These are phyloP conservation scores for Paecilomyces variotii DNA, from an alignment of 2,329 filamentous ascomycete species.

Conservation along the genomic window DNA sequence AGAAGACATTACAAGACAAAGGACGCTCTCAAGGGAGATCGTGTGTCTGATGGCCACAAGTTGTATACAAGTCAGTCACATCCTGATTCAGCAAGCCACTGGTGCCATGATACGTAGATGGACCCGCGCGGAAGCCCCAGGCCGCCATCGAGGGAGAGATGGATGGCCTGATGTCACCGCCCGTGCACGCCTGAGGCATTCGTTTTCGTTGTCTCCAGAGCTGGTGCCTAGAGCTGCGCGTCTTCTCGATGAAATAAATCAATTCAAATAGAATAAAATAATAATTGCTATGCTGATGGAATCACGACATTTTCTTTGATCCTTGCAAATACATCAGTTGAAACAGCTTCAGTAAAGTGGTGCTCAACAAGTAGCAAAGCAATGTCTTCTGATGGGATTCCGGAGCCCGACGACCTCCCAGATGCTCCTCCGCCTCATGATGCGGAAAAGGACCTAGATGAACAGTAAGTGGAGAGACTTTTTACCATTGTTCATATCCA, in stretches of 20 bases:
- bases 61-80: not conserved
- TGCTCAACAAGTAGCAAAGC: not conserved
- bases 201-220: too few relatives aligned
- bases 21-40: not conserved
- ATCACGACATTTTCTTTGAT: not conserved
- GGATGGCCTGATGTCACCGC: conserved; percentile 1
- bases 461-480: conserved; percentile 31
- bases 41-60: not conserved
- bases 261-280: too few relatives aligned
- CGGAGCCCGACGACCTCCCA: conserved; percentile 2
- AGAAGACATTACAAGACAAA: conserved; percentile 25
- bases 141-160: too few relatives aligned
- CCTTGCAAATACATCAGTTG: not conserved
- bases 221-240: not conserved
- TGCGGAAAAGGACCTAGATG: conserved; percentile 41
- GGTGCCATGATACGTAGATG: not conserved
- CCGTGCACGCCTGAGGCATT: not conserved
- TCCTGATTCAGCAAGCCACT: not conserved
- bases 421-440: conserved; percentile 4
- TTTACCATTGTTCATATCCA: not conserved
- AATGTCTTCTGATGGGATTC: not conserved
- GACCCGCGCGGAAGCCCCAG: not conserved
- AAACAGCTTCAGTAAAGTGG: not conserved
- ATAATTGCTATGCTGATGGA: not conserved
- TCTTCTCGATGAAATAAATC: not conserved